phyloP scores from a whole-genome alignment of 2,329 filamentous ascomycete species.

The Phaeomoniella chlamydospora region DNA sequence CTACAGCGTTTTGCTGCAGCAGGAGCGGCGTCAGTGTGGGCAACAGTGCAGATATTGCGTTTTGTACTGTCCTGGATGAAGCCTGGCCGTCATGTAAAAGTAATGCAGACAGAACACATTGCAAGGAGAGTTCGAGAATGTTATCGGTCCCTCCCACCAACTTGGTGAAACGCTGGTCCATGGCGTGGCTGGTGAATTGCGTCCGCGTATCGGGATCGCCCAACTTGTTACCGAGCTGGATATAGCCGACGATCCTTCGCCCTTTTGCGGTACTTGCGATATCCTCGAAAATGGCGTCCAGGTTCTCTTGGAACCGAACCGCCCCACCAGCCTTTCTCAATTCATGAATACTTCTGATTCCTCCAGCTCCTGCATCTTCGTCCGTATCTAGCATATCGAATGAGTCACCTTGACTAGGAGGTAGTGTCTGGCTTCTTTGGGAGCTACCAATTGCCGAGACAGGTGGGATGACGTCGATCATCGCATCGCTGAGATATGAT shows the following conservation, averaged over 20 bases:
- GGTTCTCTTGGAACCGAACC: slow-evolving; percentile 38
- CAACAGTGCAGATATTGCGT: not conserved
- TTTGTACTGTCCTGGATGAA: not conserved
- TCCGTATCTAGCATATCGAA: slow-evolving; percentile 23
- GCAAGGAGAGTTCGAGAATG: slow-evolving; percentile 12
- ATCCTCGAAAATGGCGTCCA: slow-evolving; percentile 44
- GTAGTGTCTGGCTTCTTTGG: not conserved
- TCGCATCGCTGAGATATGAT: slow-evolving; percentile 42
- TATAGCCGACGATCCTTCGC: slow-evolving; percentile 31
- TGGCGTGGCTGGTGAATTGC: slow-evolving; percentile 58
- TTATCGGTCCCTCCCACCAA: slow-evolving; percentile 47
- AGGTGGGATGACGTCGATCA: slow-evolving; percentile 15
- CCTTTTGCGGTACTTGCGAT: slow-evolving; percentile 31
- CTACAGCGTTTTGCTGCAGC: not conserved
- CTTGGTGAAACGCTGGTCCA: slow-evolving; percentile 54
- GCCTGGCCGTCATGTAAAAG: not conserved
- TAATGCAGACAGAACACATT: slow-evolving; percentile 6
- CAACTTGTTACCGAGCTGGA: slow-evolving; percentile 41
- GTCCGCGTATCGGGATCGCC: slow-evolving; percentile 22
- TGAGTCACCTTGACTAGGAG: not conserved
- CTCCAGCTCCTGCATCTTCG: slow-evolving; percentile 22
- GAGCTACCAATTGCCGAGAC: not conserved
- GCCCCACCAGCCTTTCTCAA: slow-evolving; percentile 44
- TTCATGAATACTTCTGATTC: slow-evolving; percentile 44
- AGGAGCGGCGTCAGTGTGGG: not conserved